Evolutionary conservation across 2,329 filamentous ascomycete species (phyloP).

Genomic region (Colletotrichum orbiculare): DNA sequence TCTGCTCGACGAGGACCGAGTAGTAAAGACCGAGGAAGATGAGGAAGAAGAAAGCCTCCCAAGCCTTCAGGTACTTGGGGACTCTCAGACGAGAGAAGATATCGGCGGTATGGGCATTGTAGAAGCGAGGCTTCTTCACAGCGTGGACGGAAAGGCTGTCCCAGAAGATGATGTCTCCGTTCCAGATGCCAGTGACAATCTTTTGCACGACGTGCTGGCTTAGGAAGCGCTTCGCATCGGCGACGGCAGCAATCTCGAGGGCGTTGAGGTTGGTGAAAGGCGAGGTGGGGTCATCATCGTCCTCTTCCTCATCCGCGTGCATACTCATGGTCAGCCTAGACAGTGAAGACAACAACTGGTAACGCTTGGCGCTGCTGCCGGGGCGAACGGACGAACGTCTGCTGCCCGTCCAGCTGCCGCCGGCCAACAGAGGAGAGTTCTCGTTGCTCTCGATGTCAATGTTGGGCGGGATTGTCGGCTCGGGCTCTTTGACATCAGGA

Average conservation of each 20-base stretch:
- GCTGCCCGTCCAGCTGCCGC: constrained; percentile 40
- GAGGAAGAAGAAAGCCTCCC: constrained; percentile 84
- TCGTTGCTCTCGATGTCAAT: constrained; percentile 60
- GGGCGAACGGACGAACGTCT: constrained; percentile 40
- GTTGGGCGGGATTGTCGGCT: constrained; percentile 33
- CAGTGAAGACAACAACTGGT: constrained; percentile 63
- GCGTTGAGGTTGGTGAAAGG: constrained; percentile 85
- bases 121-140: constrained; percentile 80
- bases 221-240: constrained; percentile 85
- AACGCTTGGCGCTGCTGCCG: constrained; percentile 57
- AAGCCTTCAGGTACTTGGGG: constrained; percentile 85
- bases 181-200: constrained; percentile 87
- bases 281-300: constrained; percentile 71
- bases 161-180: constrained; percentile 89
- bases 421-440: constrained; percentile 57
- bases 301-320: constrained; percentile 49
- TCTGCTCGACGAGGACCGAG: constrained; percentile 81
- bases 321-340: constrained; percentile 65
- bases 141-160: constrained; percentile 78
- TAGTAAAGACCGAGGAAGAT: constrained; percentile 86
- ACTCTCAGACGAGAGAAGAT: constrained; percentile 81
- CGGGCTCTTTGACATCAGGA: constrained; percentile 53
- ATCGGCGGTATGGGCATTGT: constrained; percentile 74
- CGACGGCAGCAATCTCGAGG: constrained; percentile 85
- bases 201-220: constrained; percentile 84